Evolutionary conservation across 495 filamentous ascomycete species (phyloP), one percentile per base, ranked within the genome.

Genomic region (Aspergillus conjunctus): DNA sequence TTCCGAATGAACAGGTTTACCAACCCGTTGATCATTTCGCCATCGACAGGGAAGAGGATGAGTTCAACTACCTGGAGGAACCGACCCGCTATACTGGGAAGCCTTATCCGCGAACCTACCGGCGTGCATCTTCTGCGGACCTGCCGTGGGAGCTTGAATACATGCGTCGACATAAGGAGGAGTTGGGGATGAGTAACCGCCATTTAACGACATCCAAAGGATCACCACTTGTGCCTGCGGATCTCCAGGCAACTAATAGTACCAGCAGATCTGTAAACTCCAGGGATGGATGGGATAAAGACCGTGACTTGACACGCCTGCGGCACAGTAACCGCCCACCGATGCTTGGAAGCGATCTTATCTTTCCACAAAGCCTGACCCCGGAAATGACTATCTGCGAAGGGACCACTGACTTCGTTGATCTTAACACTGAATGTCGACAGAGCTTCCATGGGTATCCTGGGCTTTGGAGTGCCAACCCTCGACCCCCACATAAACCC

Each of bases 341-440:
- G 3, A 93, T 96, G 91, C 84, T 95, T 7, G 93, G 93, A 44
- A 62, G 73, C 22, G 88, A 93, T 56, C 79, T 96, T 53, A 76
- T 79, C 20, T 91, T 96, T 65, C 88, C 90, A 4, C 82, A 83
- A 63, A 94, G 90, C 68, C 75, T 79, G 0, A 94, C 91, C 11
- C 93, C 93, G 0, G 85, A 90, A 64, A 83, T 81, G n/a, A 93
- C 91, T 30, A 81, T 89, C 57, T 87, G 91, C 69, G 90, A 95
- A 60, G 83, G 87, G 20, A 70, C 26, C 2, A 26, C 83, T 41
- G 79, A 82, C 66, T 52, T 81, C 73, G 68, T 80, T 46, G 71
- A 44, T 31, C 43, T 34, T 18, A 7, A 51, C 81, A 70, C 26
- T 22, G 31, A 54, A 14, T 17, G 75, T 76, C 39, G 81, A 84